These are phyloP conservation scores for Letharia lupina DNA, from an alignment of 495 filamentous ascomycete species.

Conservation along the genomic window DNA sequence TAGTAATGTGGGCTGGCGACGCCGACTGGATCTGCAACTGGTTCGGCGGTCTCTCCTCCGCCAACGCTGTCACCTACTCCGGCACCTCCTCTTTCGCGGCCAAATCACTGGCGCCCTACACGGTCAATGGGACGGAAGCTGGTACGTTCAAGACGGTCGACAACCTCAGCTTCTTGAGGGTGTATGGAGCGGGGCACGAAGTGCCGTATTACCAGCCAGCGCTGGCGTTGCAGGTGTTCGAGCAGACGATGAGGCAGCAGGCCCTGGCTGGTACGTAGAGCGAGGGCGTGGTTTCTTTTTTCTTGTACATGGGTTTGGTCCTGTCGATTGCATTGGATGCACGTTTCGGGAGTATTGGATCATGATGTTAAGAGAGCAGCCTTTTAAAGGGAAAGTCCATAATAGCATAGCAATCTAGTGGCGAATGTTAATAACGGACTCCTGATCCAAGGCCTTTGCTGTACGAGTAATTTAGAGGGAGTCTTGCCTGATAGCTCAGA, in stretches of 20 bases:
- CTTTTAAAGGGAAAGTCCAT: too few species aligned
- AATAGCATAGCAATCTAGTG: too few species aligned
- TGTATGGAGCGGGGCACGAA: conserved; percentile 47
- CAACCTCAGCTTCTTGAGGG: conserved; percentile 44
- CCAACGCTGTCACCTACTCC: conserved; percentile 36
- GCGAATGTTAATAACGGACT: too few species aligned
- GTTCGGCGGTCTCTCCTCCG: conserved; percentile 38
- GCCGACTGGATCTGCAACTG: conserved; percentile 53
- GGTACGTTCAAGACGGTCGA: conserved; percentile 45
- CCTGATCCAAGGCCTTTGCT: too few species aligned
- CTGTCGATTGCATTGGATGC: background rate
- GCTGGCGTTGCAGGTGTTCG: conserved; percentile 43
- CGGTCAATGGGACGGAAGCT: conserved; percentile 37
- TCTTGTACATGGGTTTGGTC: background rate
- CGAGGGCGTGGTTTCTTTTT: background rate
- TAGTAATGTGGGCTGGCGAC: conserved; percentile 49
- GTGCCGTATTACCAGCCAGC: conserved; percentile 44
- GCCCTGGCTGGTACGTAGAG: conserved; percentile 31
- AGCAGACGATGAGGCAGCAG: conserved; percentile 40
- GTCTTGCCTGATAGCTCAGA: too few species aligned
- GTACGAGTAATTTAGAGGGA: too few species aligned
- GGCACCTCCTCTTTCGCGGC: conserved; percentile 34
- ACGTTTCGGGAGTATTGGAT: background rate
- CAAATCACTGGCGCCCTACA: conserved; percentile 37
- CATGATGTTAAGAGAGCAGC: background rate